Conservation (phyloP, 2,329 filamentous ascomycete genomes). For the Apiospora aurea region DNA sequence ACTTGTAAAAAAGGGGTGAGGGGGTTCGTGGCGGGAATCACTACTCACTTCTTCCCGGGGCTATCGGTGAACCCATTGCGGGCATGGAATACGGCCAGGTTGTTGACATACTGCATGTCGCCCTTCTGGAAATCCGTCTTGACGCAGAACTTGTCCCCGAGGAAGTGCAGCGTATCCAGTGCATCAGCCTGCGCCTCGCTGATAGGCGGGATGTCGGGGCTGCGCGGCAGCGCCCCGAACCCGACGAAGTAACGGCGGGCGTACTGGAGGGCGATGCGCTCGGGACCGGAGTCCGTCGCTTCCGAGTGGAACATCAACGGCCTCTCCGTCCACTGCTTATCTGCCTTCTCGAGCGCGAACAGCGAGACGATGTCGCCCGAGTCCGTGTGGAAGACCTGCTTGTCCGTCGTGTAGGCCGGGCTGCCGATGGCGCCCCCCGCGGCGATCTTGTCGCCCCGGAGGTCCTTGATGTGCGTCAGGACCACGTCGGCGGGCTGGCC, state of each 20-base stretch:
- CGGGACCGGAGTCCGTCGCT: conserved; percentile 50
- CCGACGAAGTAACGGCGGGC: conserved; percentile 65
- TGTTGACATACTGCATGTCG: conserved; percentile 63
- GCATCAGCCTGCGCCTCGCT: conserved; percentile 61
- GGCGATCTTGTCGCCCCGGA: conserved; percentile 44
- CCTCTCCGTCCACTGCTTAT: conserved; percentile 52
- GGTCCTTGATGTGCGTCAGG: conserved; percentile 68
- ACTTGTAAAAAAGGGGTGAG: neutral
- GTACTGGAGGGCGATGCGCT: conserved; percentile 67
- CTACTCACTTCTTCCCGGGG: conserved; percentile 50
- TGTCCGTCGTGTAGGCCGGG: conserved; percentile 66
- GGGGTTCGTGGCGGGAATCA: neutral
- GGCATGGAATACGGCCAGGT: conserved; percentile 60
- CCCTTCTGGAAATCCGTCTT: conserved; percentile 56
- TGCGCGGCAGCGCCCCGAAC: conserved; percentile 61
- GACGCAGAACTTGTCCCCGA: conserved; percentile 54
- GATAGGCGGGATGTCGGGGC: conserved; percentile 61
- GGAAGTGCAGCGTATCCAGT: conserved; percentile 57
- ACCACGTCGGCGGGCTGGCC: conserved; percentile 59
- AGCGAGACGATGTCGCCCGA: conserved; percentile 65
- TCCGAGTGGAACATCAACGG: conserved; percentile 65
- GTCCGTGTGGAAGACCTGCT: conserved; percentile 70
- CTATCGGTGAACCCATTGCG: conserved; percentile 57
- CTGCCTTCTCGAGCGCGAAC: conserved; percentile 57
- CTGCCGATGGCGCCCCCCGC: conserved; percentile 55